Evolutionary conservation across 345 rosid genomes (phyloP).

Genomic region (Diplotaxis tenuifolia): DNA sequence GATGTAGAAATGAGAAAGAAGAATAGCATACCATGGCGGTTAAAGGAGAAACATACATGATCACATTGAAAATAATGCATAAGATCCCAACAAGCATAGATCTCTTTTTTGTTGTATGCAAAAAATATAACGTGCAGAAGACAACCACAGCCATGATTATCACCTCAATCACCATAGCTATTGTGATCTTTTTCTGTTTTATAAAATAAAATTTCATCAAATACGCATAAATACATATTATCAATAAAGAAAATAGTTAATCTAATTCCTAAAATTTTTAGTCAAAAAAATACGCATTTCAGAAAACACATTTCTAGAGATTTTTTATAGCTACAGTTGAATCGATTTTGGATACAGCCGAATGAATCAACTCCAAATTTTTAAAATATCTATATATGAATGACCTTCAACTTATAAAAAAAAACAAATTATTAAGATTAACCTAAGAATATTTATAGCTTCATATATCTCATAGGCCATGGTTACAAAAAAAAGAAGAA

Average conservation of each 20-base stretch:
- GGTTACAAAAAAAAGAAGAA: neutral
- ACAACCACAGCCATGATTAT: slow-evolving; percentile 46
- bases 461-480: neutral
- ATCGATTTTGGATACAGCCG: neutral
- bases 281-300: too few relatives aligned
- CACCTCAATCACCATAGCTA: slow-evolving; percentile 42
- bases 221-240: too few relatives aligned
- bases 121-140: slow-evolving; percentile 35
- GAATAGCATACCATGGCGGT: slow-evolving; percentile 54
- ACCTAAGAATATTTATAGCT: neutral
- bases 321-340: neutral
- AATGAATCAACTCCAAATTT: neutral
- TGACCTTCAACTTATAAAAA: neutral
- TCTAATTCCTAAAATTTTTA: too few relatives aligned
- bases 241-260: too few relatives aligned
- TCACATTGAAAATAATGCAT: slow-evolving; percentile 36
- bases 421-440: neutral
- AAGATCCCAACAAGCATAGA: slow-evolving; percentile 47
- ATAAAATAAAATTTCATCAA: neutral
- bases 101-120: slow-evolving; percentile 46
- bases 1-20: neutral
- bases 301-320: neutral
- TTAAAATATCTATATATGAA: neutral
- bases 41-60: slow-evolving; percentile 68
- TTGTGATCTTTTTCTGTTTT: slow-evolving; percentile 29